Percentiles rank a stretch among this genome's conserved stretches.
Conservation (phyloP, 148 eudicot species). For the Chenopodium formosanum region DNA sequence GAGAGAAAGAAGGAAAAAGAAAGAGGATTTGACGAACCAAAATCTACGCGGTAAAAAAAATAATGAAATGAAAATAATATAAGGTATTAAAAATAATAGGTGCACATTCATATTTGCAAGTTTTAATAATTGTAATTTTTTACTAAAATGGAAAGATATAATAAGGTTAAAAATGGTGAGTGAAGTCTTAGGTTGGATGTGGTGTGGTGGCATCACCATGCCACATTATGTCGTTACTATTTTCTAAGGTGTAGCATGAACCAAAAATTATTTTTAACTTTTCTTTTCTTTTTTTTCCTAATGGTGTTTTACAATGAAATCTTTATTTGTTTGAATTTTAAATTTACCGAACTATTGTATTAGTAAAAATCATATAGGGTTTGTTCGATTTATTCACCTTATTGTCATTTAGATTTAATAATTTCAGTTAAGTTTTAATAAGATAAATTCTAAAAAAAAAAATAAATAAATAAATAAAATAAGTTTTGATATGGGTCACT, state of each 20-base stretch:
- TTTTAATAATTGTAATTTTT: background rate
- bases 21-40: background rate
- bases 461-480: too few relatives aligned
- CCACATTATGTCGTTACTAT: slow-evolving; percentile 1
- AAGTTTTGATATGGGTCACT: too few relatives aligned
- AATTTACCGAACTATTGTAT: too few relatives aligned
- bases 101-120: too few relatives aligned
- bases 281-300: background rate
- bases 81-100: too few relatives aligned
- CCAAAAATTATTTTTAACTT: background rate
- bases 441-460: too few relatives aligned
- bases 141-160: background rate
- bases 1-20: slow-evolving; percentile 16
- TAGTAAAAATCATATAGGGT: too few relatives aligned
- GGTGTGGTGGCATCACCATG: background rate
- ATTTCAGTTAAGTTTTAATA: too few relatives aligned
- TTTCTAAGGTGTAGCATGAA: background rate
- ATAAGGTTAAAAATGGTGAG: background rate
- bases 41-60: slow-evolving; percentile 22
- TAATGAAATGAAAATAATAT: background rate
- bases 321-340: too few relatives aligned
- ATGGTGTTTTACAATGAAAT: too few relatives aligned
- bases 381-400: too few relatives aligned
- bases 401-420: too few relatives aligned
- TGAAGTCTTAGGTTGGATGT: background rate